Evolutionary conservation across 768 basidiomycete species (phyloP), one percentile per base, ranked within the genome.

Genomic region (Kwoniella newhampshirensis): DNA sequence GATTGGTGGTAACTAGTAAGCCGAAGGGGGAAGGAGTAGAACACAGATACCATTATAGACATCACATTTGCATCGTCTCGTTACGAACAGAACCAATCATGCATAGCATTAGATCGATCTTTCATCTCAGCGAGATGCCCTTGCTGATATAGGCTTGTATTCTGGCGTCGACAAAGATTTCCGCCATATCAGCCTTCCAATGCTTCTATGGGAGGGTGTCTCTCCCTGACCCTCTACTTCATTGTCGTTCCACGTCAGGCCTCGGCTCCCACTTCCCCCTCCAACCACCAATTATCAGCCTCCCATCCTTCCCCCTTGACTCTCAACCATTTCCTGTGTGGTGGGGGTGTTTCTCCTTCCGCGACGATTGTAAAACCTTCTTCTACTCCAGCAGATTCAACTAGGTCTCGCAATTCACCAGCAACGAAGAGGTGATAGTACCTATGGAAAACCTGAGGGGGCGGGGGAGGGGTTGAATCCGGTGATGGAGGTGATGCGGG

Each of bases 361-460:
- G 43, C 18, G 1, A 64, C 5, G 4, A 62, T 45, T 8, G 13
- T 20, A 36, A 58, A 73, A 4, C 68, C 73, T 30, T 68, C 69
- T 20, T 78, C 82, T 26, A 69, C 59, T 2, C 87, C 87, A 0
- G 92, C 91, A 30, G 82, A 80, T 7, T 60, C 52, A 4, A 87
- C 83, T 9, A 96, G 81, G 12, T 74, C 75, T 17, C 70, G 60
- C 45, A 99, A 81, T 76, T 99, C 96, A 18, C 86, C 88, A 40
- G 83, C 79, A 0, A 84, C 82, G 71, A 97, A 99, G 83, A 99
- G 88, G 74, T 99, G 96, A 73, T 99, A 99, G 73, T 96, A 99
- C 53, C 96, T 82, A 71, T 91, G 85, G 78, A 84, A 88, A 3
- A 87, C 80, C 60, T 82, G 37, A 13, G 46, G 37, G 7, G n/a